Evolutionary conservation across 2,329 filamentous ascomycete genomes (phyloP).

Genomic region (Coniella lustricola): DNA sequence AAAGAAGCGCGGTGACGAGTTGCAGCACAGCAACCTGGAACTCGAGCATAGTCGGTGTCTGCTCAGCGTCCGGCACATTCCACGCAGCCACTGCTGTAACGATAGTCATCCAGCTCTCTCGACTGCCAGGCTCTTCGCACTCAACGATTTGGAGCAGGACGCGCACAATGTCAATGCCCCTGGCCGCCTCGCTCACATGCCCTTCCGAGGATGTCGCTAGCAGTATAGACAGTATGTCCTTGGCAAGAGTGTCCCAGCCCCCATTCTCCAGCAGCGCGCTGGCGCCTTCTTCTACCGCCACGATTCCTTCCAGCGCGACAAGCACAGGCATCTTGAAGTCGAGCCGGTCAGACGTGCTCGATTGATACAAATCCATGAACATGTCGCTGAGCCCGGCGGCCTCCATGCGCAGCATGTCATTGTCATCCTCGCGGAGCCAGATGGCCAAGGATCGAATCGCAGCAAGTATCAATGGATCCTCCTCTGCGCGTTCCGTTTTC

Average conservation of each 20-base stretch:
- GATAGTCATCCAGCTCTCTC: conserved; percentile 51
- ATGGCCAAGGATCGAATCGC: conserved; percentile 51
- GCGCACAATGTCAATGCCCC: conserved; percentile 50
- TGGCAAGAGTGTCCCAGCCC: conserved; percentile 47
- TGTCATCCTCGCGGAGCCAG: conserved; percentile 65
- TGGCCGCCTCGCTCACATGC: conserved; percentile 30
- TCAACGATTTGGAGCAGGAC: conserved; percentile 48
- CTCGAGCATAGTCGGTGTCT: conserved; percentile 32
- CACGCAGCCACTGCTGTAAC: conserved; percentile 45
- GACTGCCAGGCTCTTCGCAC: conserved; percentile 33
- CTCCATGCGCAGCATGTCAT: conserved; percentile 48
- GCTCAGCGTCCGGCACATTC: conserved; percentile 28
- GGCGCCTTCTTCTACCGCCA: conserved; percentile 40
- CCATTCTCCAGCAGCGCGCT: conserved; percentile 41
- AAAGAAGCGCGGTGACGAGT: conserved; percentile 46
- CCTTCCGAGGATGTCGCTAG: conserved; percentile 22
- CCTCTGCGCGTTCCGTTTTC: conserved; percentile 36
- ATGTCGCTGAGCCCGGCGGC: conserved; percentile 55
- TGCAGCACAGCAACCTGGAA: conserved; percentile 48
- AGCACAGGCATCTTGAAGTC: conserved; percentile 53
- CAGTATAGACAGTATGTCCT: conserved; percentile 42
- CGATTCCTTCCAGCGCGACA: conserved; percentile 52
- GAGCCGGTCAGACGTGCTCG: conserved; percentile 25
- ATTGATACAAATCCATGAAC: conserved; percentile 54
- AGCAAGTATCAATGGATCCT: conserved; percentile 54